Base-by-base conservation (phyloP, 441 rosid species). In the Jatropha podagrica region DNA sequence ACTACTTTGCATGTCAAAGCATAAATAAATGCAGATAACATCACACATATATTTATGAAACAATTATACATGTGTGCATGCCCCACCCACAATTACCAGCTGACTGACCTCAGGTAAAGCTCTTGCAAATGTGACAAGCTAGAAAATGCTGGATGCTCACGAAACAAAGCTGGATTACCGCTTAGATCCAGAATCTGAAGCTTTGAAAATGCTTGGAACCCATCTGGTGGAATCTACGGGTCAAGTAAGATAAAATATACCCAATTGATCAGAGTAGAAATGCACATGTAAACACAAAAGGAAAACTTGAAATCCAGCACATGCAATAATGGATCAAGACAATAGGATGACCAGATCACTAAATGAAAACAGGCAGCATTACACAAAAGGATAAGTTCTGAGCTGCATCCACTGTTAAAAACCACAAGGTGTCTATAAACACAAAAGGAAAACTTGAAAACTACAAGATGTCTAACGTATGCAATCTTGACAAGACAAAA, bases 161-260 rank as follows among this genome's bases (percentile, higher is more conserved):
- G 80, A 26, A 93, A 78, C 14, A 91, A 86, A 84, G 84, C 83
- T 64, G 83, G 87, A 83, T 88, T 91, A 58, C 92, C 87, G 73
- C 98, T 95, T 71, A 95, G 83, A 81, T 95, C 97, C 80, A 93
- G 85, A 77, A 91, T 84, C 82, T 86, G 96, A 75, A 95, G 91
- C 87, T 75, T 83, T 49, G 89, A 78, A 73, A 89, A 88, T 63
- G 87, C 88, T 79, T 85, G 87, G 80, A 95, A 90, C 71, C 96
- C 99, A 85, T 91, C 89, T 5, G 84, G 63, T 20, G 95, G 92
- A 81, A 95, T 87, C 99, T 95, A 75, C 55, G 72, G 73, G 73
- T 69, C 80, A 84, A 78, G 51, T 27, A 77, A 56, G 32, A 81
- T 65, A 71, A 65, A 54, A 71, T 18, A n/a, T 70, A 23, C 80